Evolutionary conservation across 176 grass and related monocot genomes (phyloP), one percentile per base, ranked within the genome.

Genomic region (Themeda triandra): DNA sequence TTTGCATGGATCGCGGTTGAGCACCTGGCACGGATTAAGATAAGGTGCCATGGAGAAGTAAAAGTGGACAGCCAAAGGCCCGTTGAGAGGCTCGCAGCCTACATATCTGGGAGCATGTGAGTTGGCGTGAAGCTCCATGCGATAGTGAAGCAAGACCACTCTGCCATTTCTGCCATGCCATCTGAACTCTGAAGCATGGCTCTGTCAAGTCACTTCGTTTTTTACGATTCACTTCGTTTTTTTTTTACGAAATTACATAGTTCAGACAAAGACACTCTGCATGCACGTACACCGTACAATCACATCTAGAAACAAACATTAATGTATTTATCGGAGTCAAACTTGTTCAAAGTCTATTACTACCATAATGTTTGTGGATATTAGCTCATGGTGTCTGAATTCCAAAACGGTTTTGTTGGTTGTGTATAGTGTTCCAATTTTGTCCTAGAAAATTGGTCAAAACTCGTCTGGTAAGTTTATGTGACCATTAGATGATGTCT

Each of bases 1-100:
- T 98, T 98, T 87, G 85, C 96, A 58, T 98, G 96, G 96, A 92
- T 98, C 25, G 66, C 87, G 0, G 96, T 90, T 13, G 92, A 98
- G 81, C 93, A 88, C 78, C 76, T 98, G 51, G 91, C 44, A 40
- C 59, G 91, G 54, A 92, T 98, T 85, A 95, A 95, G 73, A 40
- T 93, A 35, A 92, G 62, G 74, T 79, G 71, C 71, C 77, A 44
- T 23, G 85, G 85, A 12, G 83, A 70, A 73, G 54, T 29, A 31
- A 82, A 67, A 39, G 54, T 83, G 28, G 30, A 90, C 80, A 84
- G 66, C 25, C 21, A 10, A 49, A 98, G 24, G 54, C 87, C 96
- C 40, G 80, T 92, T 27, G 96, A 93, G 46, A 82, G 40, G 41
- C 89, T 98, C 31, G 89, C 89, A 33, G 76, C 79, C 72, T 95